phyloP scores from a whole-genome alignment of 345 rosid genomes.

The Sonneratia alba region DNA sequence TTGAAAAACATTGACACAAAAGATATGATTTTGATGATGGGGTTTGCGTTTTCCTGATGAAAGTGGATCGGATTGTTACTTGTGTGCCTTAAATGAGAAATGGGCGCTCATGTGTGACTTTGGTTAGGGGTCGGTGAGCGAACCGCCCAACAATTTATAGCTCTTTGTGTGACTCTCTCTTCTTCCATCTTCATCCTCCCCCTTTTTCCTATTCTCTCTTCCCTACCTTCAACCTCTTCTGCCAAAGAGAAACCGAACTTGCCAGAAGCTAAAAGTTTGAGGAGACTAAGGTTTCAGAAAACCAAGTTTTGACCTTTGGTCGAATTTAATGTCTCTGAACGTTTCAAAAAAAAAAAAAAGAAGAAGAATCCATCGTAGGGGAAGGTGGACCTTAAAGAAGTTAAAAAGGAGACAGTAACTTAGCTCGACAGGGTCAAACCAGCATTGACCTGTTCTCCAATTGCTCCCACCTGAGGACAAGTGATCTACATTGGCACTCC shows the following conservation, averaged over 20 bases:
- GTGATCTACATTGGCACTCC: not conserved
- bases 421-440: not conserved
- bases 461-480: not conserved
- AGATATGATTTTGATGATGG: not conserved
- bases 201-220: not conserved
- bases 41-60: not conserved
- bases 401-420: not conserved
- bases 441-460: not conserved
- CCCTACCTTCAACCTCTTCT: not conserved
- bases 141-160: slow-evolving; percentile 35
- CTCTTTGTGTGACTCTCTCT: not conserved
- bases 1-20: not conserved
- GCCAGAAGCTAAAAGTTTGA: not conserved
- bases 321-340: not conserved
- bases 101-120: slow-evolving; percentile 25
- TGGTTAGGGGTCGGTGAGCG: slow-evolving; percentile 71
- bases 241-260: not conserved
- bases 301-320: not conserved
- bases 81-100: slow-evolving; percentile 32
- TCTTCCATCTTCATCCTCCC: not conserved
- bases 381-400: no score
- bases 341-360: not conserved
- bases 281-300: not conserved
- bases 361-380: not conserved
- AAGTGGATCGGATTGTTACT: not conserved